Base-by-base conservation (phyloP, 208 protist genomes). In the Kentomonas sorsogonicus region DNA sequence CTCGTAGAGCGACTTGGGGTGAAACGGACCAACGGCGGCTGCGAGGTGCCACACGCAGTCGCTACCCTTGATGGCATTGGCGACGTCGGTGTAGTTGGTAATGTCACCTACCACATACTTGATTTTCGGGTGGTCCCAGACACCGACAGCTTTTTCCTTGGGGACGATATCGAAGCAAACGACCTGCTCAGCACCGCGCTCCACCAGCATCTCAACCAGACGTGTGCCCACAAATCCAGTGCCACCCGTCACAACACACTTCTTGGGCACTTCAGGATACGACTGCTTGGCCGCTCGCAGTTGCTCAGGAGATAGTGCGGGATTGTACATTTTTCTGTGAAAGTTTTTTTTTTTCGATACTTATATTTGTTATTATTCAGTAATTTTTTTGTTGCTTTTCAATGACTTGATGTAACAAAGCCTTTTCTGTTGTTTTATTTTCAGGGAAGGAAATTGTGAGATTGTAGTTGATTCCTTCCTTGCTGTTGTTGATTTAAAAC, bases 1-100 rank as follows among this genome's bases (percentile, higher is more conserved):
- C 6, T 78, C 48, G 69, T 98, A 97, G 15, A 97, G 57, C 20
- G 85, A 50, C 5, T 69, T 61, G 4, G 93, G 89, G 60, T 97
- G 93, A 71, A 97, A 98, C 18, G 96, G 96, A 0, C 96, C 95
- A 3, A 98, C 95, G 3, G 89, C 88, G 9, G 95, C 95, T 9
- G 89, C 94, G 45, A 96, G 80, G 60, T 98, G 96, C 87, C 89
- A 97, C 20, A 97, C 90, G 66, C 92, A 97, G 45, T 98, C 93
- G 5, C 78, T 77, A 22, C 89, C 91, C 26, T 94, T 84, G 30
- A 96, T 66, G 15, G 79, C 87, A 25, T 48, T 66, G 1, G 72
- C 72, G 4, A 97, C 77, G 41, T 86, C 76, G 26, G 80, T 80
- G 40, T 87, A 81, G 44, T 89, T 81, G 27, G 78, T 66, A 48